A percentile compares a stretch with the other conserved stretches of the same genome.
Conservation (phyloP, 2,329 filamentous ascomycete species). For the Hymenoscyphus linearis region DNA sequence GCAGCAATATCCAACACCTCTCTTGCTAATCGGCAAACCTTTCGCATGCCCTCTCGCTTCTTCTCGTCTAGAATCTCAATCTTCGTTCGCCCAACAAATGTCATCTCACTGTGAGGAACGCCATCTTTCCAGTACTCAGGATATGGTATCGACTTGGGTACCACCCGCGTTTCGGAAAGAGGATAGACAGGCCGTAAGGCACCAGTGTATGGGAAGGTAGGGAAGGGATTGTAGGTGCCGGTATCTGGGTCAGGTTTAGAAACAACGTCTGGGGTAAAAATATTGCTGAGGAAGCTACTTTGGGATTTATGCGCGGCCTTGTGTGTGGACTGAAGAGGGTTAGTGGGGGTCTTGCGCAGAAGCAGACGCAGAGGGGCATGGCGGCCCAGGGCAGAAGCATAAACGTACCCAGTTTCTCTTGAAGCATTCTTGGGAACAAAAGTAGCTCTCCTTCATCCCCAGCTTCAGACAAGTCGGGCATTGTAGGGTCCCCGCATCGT, state of each 20-base stretch:
- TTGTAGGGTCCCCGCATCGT: slow-evolving; percentile 79
- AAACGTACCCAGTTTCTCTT: slow-evolving; percentile 90
- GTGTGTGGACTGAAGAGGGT: slow-evolving; percentile 61
- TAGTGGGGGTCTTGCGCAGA: slow-evolving; percentile 7
- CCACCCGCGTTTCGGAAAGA: slow-evolving; percentile 62
- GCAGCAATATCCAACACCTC: slow-evolving; percentile 93
- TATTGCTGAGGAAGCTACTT: slow-evolving; percentile 65
- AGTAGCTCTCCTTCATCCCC: slow-evolving; percentile 82
- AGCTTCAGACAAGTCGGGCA: slow-evolving; percentile 94
- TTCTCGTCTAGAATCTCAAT: slow-evolving; percentile 76
- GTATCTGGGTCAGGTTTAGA: slow-evolving; percentile 90
- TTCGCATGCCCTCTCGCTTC: slow-evolving; percentile 81
- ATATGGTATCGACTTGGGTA: slow-evolving; percentile 74
- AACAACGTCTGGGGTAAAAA: slow-evolving; percentile 74
- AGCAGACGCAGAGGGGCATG: no score
- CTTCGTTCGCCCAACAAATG: slow-evolving; percentile 66
- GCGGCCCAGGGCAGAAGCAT: not conserved
- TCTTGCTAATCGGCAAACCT: slow-evolving; percentile 78
- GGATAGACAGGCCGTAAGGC: slow-evolving; percentile 81
- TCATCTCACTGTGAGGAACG: slow-evolving; percentile 57
- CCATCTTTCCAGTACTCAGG: slow-evolving; percentile 89
- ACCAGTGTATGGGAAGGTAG: slow-evolving; percentile 78
- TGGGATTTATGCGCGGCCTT: slow-evolving; percentile 81
- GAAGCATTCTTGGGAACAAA: slow-evolving; percentile 98
- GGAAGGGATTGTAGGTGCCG: slow-evolving; percentile 88